Evolutionary conservation across 805 yeast genomes (phyloP).

Genomic region (Teunomyces funiuensis): DNA sequence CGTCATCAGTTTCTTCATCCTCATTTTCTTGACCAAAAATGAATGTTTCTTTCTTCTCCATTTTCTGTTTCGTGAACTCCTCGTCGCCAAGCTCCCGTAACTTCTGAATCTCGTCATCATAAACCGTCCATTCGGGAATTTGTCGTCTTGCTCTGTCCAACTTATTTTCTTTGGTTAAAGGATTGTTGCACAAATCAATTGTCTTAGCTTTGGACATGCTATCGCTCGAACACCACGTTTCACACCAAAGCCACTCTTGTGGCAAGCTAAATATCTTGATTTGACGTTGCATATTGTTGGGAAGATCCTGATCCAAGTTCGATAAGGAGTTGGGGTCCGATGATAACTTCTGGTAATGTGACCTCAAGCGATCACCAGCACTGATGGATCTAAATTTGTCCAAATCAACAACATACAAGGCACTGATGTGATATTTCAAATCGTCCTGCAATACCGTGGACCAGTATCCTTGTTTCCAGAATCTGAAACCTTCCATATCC

Average conservation of each 20-base stretch:
- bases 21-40: slow-evolving; percentile 3
- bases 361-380: slow-evolving; percentile 80
- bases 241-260: slow-evolving; percentile 91
- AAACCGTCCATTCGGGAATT: slow-evolving; percentile 73
- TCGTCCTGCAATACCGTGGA: slow-evolving; percentile 54
- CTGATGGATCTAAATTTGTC: slow-evolving; percentile 57
- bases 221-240: slow-evolving; percentile 83
- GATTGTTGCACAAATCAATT: slow-evolving; percentile 82
- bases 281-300: slow-evolving; percentile 76
- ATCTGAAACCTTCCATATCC: slow-evolving; percentile 82
- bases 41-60: slow-evolving; percentile 3
- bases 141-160: slow-evolving; percentile 72
- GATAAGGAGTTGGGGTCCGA: slow-evolving; percentile 76
- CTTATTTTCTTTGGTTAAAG: slow-evolving; percentile 77
- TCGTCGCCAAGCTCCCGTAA: slow-evolving; percentile 14
- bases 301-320: slow-evolving; percentile 88
- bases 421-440: slow-evolving; percentile 77
- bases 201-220: slow-evolving; percentile 64
- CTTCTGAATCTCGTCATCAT: slow-evolving; percentile 54
- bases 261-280: slow-evolving; percentile 73
- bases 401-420: slow-evolving; percentile 80
- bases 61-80: slow-evolving; percentile 1
- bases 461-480: slow-evolving; percentile 97
- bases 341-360: slow-evolving; percentile 80
- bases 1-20: slow-evolving; percentile 9